phyloP scores from a whole-genome alignment of 1,139 yeast genomes.

The Pichia sorboxylosa region DNA sequence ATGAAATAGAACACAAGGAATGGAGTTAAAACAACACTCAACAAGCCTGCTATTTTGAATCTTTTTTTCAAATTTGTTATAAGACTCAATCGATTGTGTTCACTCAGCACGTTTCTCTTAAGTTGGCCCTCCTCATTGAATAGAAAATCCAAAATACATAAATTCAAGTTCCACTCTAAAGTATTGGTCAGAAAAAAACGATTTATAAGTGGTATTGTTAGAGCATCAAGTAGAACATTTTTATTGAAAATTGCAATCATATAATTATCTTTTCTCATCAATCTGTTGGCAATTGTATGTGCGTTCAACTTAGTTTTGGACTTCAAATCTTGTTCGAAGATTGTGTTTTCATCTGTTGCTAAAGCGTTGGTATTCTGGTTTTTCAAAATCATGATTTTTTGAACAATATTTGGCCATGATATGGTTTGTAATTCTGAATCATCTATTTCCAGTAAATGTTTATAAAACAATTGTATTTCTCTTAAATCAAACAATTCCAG shows the following conservation, averaged over 20 bases:
- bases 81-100: slow-evolving; percentile 53
- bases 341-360: slow-evolving; percentile 29
- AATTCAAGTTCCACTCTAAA: slow-evolving; percentile 84
- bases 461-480: slow-evolving; percentile 57
- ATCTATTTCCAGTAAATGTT: slow-evolving; percentile 52
- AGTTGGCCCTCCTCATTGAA: slow-evolving; percentile 80
- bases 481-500: slow-evolving; percentile 38
- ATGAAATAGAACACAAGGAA: slow-evolving; percentile 75
- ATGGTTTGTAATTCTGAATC: slow-evolving; percentile 86
- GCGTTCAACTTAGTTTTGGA: slow-evolving; percentile 75
- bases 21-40: slow-evolving; percentile 76
- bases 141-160: slow-evolving; percentile 78
- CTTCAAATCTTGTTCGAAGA: slow-evolving; percentile 38
- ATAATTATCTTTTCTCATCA: slow-evolving; percentile 91
- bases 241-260: slow-evolving; percentile 81
- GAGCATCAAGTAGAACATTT: slow-evolving; percentile 54
- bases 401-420: slow-evolving; percentile 85
- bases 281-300: slow-evolving; percentile 87
- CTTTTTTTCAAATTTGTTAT: slow-evolving; percentile 64
- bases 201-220: slow-evolving; percentile 37
- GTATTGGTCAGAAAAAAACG: slow-evolving; percentile 58
- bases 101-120: slow-evolving; percentile 62
- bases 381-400: slow-evolving; percentile 57
- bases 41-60: slow-evolving; percentile 76
- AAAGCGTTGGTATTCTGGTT: slow-evolving; percentile 61